A percentile compares a stretch with the other conserved stretches of the same genome.
phyloP scores from a whole-genome alignment of 106 monocot genomes.

The Apostasia ramifera region DNA sequence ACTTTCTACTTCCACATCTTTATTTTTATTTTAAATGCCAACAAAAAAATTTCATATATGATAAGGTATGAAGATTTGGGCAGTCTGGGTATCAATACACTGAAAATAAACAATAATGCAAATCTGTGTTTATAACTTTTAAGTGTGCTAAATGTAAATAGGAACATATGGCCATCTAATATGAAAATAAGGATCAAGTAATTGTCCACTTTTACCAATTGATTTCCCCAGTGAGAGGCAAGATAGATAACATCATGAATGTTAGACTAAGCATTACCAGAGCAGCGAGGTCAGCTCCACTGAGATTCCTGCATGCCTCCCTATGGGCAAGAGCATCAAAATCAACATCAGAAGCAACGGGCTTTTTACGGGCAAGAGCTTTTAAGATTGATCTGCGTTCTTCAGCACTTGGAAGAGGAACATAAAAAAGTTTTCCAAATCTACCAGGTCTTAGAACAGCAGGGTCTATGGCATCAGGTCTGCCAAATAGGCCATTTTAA shows the following conservation, averaged over 20 bases:
- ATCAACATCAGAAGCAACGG: slow-evolving; percentile 49
- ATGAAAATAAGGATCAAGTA: no score
- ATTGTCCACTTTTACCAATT: background rate
- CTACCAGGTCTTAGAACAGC: slow-evolving; percentile 67
- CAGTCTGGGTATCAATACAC: no score
- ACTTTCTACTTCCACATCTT: no score
- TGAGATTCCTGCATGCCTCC: slow-evolving; percentile 49
- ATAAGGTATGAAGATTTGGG: no score
- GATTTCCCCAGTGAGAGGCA: background rate
- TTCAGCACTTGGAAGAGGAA: slow-evolving; percentile 51
- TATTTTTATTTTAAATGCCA: no score
- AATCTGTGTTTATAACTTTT: no score
- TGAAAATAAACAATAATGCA: no score
- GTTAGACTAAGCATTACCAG: slow-evolving; percentile 23
- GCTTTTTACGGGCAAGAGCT: slow-evolving; percentile 49
- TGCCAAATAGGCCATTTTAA: slow-evolving; percentile 14
- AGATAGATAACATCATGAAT: background rate
- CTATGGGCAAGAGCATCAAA: slow-evolving; percentile 28
- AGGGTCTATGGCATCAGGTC: slow-evolving; percentile 63
- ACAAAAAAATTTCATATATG: no score
- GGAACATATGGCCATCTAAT: no score
- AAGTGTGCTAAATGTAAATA: no score
- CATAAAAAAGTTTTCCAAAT: slow-evolving; percentile 67
- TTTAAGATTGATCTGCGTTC: slow-evolving; percentile 62
- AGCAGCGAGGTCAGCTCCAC: slow-evolving; percentile 59